phyloP scores from a whole-genome alignment of 2,329 filamentous ascomycete genomes.

The Colletotrichum truncatum region DNA sequence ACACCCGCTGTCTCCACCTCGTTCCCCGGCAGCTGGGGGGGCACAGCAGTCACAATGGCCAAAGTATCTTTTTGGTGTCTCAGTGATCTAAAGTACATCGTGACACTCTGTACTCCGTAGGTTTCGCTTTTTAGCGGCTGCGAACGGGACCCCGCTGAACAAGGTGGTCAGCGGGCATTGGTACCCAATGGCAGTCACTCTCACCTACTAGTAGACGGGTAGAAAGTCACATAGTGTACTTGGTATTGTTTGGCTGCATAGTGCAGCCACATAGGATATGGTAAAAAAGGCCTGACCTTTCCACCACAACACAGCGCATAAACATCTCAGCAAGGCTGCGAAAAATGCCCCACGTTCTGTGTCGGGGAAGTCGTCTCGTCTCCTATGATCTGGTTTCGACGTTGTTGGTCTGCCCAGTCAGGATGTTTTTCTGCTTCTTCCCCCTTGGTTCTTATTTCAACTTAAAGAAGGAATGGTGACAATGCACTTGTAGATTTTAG shows the following conservation, averaged over 20 bases:
- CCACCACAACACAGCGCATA: background rate
- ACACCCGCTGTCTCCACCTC: too few species aligned
- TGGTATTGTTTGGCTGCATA: too few species aligned
- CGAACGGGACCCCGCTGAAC: background rate
- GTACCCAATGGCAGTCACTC: background rate
- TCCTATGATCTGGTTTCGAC: conserved; percentile 10
- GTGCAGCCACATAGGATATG: too few species aligned
- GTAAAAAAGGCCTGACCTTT: background rate
- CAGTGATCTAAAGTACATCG: background rate
- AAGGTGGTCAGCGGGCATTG: background rate
- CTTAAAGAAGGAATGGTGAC: background rate
- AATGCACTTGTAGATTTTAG: too few species aligned
- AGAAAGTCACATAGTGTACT: too few species aligned
- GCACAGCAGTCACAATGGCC: background rate
- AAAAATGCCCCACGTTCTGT: conserved; percentile 4
- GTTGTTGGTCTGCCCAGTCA: background rate
- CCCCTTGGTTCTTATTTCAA: background rate
- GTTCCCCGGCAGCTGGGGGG: background rate
- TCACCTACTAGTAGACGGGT: too few species aligned
- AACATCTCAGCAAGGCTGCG: conserved; percentile 7
- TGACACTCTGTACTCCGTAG: background rate
- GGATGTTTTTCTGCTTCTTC: background rate
- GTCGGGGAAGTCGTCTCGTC: conserved; percentile 24
- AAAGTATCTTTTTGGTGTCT: background rate
- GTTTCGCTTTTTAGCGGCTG: conserved; percentile 2